Conservation (phyloP, 1,284 basidiomycete species). For the Golubevia pallescens region DNA sequence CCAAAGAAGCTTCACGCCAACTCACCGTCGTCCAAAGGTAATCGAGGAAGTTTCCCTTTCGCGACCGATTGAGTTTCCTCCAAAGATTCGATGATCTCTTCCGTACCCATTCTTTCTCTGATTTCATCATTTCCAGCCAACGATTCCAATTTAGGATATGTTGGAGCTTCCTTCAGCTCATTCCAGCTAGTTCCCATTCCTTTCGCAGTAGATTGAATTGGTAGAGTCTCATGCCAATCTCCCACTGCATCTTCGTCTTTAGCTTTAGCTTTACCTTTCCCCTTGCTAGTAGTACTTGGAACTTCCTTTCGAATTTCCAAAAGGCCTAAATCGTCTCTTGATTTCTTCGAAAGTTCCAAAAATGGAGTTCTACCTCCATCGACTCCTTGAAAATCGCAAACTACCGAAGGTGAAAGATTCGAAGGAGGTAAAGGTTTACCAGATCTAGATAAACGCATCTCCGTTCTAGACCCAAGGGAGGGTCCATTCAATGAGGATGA, state of each 20-base stretch:
- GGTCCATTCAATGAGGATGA: not conserved
- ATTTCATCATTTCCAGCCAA: not conserved
- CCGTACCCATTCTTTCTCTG: not conserved
- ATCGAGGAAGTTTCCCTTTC: not conserved
- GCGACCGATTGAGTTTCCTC: not conserved
- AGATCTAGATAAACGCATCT: slow-evolving; percentile 19
- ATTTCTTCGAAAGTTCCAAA: not conserved
- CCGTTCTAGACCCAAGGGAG: not conserved
- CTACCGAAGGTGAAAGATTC: slow-evolving; percentile 16
- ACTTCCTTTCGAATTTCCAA: not conserved
- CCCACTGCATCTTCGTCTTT: slow-evolving; percentile 9
- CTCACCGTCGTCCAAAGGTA: slow-evolving; percentile 4
- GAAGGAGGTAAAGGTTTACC: slow-evolving; percentile 16
- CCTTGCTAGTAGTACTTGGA: not conserved
- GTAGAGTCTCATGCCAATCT: slow-evolving; percentile 15
- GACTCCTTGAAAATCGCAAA: slow-evolving; percentile 52
- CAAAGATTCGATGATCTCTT: slow-evolving; percentile 2
- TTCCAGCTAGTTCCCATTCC: slow-evolving; percentile 16
- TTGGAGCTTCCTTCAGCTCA: slow-evolving; percentile 4
- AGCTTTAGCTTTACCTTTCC: slow-evolving; percentile 5
- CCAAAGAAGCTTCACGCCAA: not conserved
- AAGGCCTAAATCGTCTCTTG: slow-evolving; percentile 4
- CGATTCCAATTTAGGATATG: not conserved
- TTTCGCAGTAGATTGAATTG: slow-evolving; percentile 7
- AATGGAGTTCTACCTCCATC: slow-evolving; percentile 23